Percentiles rank a stretch among this genome's conserved stretches.
Evolutionary conservation across 1,284 basidiomycete species (phyloP).

Genomic region (Xerocomus amazonicus): DNA sequence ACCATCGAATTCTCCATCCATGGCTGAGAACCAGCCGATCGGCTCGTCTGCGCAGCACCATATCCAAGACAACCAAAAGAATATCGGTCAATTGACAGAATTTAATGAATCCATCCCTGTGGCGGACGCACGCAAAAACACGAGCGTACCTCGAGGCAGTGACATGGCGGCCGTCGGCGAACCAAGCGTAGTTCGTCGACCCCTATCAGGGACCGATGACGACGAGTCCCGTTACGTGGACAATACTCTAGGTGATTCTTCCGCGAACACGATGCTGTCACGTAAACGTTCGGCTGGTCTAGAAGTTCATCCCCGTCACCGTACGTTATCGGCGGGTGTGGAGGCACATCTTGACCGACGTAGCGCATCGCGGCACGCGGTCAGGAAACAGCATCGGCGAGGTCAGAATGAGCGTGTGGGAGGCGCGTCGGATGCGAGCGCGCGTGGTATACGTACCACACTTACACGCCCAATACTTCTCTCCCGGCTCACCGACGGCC

Average conservation of each 20-base stretch:
- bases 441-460: not conserved
- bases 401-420: not conserved
- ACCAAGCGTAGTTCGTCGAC: not conserved
- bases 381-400: not conserved
- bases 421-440: not conserved
- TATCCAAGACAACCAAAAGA: slow-evolving; percentile 16
- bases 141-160: not conserved
- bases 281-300: slow-evolving; percentile 14
- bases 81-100: slow-evolving; percentile 14
- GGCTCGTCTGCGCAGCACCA: not conserved
- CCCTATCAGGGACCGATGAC: not conserved
- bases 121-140: not conserved
- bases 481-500: not conserved
- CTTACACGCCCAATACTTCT: not conserved
- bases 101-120: not conserved
- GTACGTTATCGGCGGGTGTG: slow-evolving; percentile 45
- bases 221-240: slow-evolving; percentile 13
- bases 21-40: not conserved
- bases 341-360: slow-evolving; percentile 42
- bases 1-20: not conserved
- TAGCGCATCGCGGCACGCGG: not conserved
- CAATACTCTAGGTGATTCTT: slow-evolving; percentile 11
- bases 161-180: slow-evolving; percentile 1
- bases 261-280: slow-evolving; percentile 13
- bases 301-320: slow-evolving; percentile 31